phyloP scores from a whole-genome alignment of 352 stramenopile species.

The Globisporangium camurandrum region DNA sequence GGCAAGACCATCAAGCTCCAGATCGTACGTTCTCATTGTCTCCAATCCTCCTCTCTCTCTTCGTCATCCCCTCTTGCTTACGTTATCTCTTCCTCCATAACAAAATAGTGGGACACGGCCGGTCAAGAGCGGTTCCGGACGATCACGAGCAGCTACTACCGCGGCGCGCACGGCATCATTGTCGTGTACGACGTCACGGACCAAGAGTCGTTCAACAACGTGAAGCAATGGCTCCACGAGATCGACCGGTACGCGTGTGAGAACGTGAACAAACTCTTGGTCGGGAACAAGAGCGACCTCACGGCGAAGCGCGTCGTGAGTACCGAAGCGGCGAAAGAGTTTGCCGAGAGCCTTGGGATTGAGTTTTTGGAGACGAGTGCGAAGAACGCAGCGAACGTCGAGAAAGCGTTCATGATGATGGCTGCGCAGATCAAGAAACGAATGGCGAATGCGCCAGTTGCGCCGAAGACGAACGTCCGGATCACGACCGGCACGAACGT shows the following conservation, averaged over 20 bases:
- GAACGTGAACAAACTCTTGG: slow-evolving; percentile 95
- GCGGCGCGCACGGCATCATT: slow-evolving; percentile 98
- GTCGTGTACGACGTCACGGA: slow-evolving; percentile 99
- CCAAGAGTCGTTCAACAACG: slow-evolving; percentile 95
- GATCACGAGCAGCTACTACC: slow-evolving; percentile 99
- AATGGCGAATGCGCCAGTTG: slow-evolving; percentile 80
- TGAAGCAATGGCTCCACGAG: slow-evolving; percentile 98
- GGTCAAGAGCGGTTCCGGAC: slow-evolving; percentile 99
- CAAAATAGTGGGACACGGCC: slow-evolving; percentile 95
- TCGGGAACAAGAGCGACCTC: slow-evolving; percentile 98
- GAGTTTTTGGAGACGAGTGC: slow-evolving; percentile 87
- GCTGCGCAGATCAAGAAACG: slow-evolving; percentile 89
- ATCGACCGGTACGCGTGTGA: slow-evolving; percentile 94
- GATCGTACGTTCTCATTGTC: slow-evolving; percentile 89
- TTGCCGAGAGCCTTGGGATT: slow-evolving; percentile 83
- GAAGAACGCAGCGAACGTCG: slow-evolving; percentile 86
- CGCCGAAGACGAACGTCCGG: slow-evolving; percentile 55
- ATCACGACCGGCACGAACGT: slow-evolving; percentile 60
- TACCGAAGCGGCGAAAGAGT: slow-evolving; percentile 90
- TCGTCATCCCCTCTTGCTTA: not conserved
- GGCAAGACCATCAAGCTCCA: slow-evolving; percentile 99
- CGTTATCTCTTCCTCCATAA: slow-evolving; percentile 1
- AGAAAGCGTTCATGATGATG: slow-evolving; percentile 92
- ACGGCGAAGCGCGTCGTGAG: slow-evolving; percentile 91
- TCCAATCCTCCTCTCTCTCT: too few relatives aligned